Evolutionary conservation across 2,329 filamentous ascomycete species (phyloP), one percentile per base, ranked within the genome.

Genomic region (Epichloe elymi): DNA sequence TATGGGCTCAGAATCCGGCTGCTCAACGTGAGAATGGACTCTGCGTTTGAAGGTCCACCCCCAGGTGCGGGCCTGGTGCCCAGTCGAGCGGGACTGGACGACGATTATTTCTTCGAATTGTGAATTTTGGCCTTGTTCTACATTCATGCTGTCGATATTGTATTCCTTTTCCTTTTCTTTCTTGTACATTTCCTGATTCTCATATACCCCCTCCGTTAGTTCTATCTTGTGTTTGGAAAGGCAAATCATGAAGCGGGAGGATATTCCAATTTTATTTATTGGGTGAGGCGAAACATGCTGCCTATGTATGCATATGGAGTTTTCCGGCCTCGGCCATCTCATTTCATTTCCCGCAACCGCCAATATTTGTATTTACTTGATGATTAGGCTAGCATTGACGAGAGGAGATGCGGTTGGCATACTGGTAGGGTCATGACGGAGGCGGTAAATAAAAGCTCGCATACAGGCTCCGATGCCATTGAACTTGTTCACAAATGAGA

Each of bases 1-100:
- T 97, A 95, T 64, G 90, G 93, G 4, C 72, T 97, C 56, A 95
- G 95, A 72, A 94, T 98, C 55, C 76, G 93, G 40, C 70, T 98
- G 63, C 73, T 98, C 59, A 98, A 97, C 66, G 86, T 98, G 41
- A 75, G 88, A 51, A 86, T 90, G 69, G 88, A 97, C 64, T 86
- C 80, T 48, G 75, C 74, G 5, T 79, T 94, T 63, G 78, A 83
- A 44, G 82, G 79, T 23, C 80, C 79, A 49, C 74, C 74, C 48
- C 75, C 76, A n/a, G 86, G 85, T 40, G 81, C 82, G 5, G 87
- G 88, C 14, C 74, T 80, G 52, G 80, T 95, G 56, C 91, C 93
- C 3, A 86, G 82, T 61, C 74, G 93, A 49, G 86, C 93, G 59
- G 90, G 87, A 0, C 66, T 97, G 57, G 88, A 95, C 65, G 88